These are phyloP conservation scores for Heterobasidion occidentale DNA, from an alignment of 1,284 basidiomycete genomes.

Conservation along the genomic window DNA sequence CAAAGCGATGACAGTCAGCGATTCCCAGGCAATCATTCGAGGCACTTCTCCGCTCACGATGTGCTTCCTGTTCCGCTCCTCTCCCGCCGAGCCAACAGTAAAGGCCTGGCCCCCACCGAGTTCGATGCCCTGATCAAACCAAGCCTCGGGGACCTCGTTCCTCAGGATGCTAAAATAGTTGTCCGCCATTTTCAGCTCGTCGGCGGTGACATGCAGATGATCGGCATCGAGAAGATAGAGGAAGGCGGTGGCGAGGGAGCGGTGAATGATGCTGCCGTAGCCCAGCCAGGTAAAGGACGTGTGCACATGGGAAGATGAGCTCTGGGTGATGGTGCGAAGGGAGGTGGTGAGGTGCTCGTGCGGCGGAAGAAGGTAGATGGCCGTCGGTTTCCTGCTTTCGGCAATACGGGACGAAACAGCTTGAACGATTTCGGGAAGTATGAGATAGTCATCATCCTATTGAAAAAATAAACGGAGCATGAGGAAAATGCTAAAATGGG, in stretches of 20 bases:
- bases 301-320: constrained; percentile 27
- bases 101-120: constrained; percentile 55
- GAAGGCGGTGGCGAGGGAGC: constrained; percentile 37
- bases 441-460: constrained; percentile 64
- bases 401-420: constrained; percentile 35
- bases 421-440: constrained; percentile 48
- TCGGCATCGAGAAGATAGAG: constrained; percentile 33
- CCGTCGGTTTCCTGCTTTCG: constrained; percentile 15
- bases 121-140: constrained; percentile 57
- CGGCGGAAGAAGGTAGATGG: constrained; percentile 51
- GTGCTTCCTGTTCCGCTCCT: constrained; percentile 46
- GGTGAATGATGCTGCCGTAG: constrained; percentile 47
- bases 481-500: neutral
- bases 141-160: constrained; percentile 42
- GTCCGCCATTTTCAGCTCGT: constrained; percentile 59
- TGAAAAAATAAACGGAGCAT: constrained; percentile 1
- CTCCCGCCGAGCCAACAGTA: constrained; percentile 51
- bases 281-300: constrained; percentile 64
- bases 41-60: constrained; percentile 35
- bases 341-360: constrained; percentile 51
- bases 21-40: too few relatives aligned
- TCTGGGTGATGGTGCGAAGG: constrained; percentile 26
- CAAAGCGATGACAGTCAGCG: too few relatives aligned
- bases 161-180: constrained; percentile 59
- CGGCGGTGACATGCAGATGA: constrained; percentile 34